These are phyloP conservation scores for Pseudopyrenochaeta lycopersici DNA, from an alignment of 2,329 filamentous ascomycete genomes.

Conservation along the genomic window DNA sequence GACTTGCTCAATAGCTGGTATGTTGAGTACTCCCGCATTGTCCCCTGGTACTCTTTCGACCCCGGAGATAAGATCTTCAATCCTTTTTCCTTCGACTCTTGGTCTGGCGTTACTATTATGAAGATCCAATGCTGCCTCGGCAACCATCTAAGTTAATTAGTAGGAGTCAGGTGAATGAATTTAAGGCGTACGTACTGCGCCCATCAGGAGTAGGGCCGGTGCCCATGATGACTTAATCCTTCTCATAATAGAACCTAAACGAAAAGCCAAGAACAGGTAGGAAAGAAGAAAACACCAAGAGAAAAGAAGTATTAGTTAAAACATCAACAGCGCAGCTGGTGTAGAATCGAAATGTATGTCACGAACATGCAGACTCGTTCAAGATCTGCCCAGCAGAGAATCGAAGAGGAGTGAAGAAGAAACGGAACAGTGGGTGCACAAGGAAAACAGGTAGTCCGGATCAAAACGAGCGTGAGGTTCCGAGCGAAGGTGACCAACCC, in stretches of 20 bases:
- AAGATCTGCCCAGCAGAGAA: slow-evolving; percentile 48
- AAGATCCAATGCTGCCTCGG: slow-evolving; percentile 37
- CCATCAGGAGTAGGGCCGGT: slow-evolving; percentile 38
- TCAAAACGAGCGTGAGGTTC: slow-evolving; percentile 39
- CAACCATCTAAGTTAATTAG: slow-evolving; percentile 36
- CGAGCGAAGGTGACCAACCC: slow-evolving; percentile 43
- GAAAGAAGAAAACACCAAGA: slow-evolving; percentile 2
- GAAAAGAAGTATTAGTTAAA: slow-evolving; percentile 38
- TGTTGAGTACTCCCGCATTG: slow-evolving; percentile 19
- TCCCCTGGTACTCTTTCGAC: slow-evolving; percentile 23
- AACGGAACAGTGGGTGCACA: slow-evolving; percentile 18
- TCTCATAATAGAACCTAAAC: slow-evolving; percentile 34
- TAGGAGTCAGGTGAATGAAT: neutral
- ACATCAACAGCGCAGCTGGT: slow-evolving; percentile 49
- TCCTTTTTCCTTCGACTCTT: slow-evolving; percentile 32
- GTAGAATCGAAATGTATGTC: slow-evolving; percentile 30
- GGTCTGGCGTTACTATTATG: slow-evolving; percentile 28
- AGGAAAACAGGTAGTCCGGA: slow-evolving; percentile 28
- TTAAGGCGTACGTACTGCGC: slow-evolving; percentile 34
- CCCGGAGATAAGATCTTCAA: slow-evolving; percentile 36
- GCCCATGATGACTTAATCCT: slow-evolving; percentile 35
- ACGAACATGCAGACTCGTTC: slow-evolving; percentile 46
- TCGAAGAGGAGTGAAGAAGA: slow-evolving; percentile 33
- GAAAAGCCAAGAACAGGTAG: neutral
- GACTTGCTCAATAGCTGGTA: slow-evolving; percentile 10